These are phyloP conservation scores for Starmerella vaccinii DNA, from an alignment of 805 yeast genomes.

Conservation along the genomic window DNA sequence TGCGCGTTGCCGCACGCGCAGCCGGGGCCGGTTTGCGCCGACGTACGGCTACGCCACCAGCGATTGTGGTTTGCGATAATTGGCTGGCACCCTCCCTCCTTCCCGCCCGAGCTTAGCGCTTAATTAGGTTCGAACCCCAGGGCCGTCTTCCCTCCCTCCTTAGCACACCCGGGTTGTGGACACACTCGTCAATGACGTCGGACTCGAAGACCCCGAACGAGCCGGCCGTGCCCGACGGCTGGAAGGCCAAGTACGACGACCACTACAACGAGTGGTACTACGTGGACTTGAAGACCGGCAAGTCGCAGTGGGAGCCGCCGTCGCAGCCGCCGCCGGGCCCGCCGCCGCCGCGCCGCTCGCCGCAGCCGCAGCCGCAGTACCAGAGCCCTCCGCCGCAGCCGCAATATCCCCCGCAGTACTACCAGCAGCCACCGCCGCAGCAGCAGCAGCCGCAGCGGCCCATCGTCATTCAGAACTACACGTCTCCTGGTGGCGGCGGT, in stretches of 20 bases:
- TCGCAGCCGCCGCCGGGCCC: conserved; percentile 23
- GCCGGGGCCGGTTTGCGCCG: too few species aligned
- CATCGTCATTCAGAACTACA: conserved; percentile 19
- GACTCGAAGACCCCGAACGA: conserved; percentile 16
- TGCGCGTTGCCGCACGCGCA: too few species aligned
- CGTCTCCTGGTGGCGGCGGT: conserved; percentile 34
- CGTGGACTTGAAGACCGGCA: conserved; percentile 59
- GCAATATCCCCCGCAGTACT: conserved; percentile 11
- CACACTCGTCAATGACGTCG: not conserved
- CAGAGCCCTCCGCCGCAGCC: conserved; percentile 30
- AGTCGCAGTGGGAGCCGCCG: conserved; percentile 78
- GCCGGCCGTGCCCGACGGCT: conserved; percentile 29
- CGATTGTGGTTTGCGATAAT: not conserved
- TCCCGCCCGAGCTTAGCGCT: too few species aligned
- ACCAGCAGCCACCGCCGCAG: conserved; percentile 24
- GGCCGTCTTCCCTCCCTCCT: too few species aligned
- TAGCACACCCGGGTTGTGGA: not conserved
- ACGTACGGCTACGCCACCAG: not conserved
- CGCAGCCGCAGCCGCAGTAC: conserved; percentile 25
- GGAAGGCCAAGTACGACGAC: conserved; percentile 33
- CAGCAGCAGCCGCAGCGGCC: conserved; percentile 26
- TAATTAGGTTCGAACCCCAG: too few species aligned
- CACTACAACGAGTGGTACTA: conserved; percentile 61
- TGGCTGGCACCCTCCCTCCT: not conserved
- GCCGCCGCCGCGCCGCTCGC: conserved; percentile 12